Conservation (phyloP, 768 basidiomycete species). For the Myochromella boudieri region DNA sequence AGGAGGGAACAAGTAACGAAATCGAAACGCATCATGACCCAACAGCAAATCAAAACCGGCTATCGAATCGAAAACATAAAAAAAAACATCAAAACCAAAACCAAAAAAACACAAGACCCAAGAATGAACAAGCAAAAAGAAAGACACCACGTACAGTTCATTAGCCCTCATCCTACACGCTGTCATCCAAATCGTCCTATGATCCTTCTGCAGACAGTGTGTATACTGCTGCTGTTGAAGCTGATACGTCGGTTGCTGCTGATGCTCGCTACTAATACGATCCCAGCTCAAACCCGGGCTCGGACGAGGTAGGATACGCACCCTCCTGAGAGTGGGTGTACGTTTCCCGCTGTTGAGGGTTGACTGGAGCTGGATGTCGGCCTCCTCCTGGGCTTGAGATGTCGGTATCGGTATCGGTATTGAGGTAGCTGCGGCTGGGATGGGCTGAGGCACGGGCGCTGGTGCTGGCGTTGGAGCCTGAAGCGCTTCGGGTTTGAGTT, state of each 20-base stretch:
- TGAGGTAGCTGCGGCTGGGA: not conserved
- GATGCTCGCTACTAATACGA: not conserved
- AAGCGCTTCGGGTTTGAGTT: no score
- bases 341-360: not conserved
- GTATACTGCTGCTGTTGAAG: not conserved
- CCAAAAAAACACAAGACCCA: not conserved
- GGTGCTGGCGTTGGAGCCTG: no score
- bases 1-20: no score
- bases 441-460: no score
- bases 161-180: constrained; percentile 20
- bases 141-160: constrained; percentile 18
- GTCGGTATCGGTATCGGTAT: not conserved
- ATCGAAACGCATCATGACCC: no score
- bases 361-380: not conserved
- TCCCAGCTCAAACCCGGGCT: not conserved
- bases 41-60: no score
- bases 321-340: not conserved
- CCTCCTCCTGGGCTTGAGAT: not conserved
- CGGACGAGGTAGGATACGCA: not conserved
- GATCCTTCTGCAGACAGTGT: constrained; percentile 1
- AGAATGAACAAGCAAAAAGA: not conserved
- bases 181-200: constrained; percentile 22
- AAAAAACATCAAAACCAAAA: not conserved
- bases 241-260: not conserved
- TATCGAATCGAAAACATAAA: no score